Conservation (phyloP, 805 yeast genomes). For the Helenozyma baotianmanensis region DNA sequence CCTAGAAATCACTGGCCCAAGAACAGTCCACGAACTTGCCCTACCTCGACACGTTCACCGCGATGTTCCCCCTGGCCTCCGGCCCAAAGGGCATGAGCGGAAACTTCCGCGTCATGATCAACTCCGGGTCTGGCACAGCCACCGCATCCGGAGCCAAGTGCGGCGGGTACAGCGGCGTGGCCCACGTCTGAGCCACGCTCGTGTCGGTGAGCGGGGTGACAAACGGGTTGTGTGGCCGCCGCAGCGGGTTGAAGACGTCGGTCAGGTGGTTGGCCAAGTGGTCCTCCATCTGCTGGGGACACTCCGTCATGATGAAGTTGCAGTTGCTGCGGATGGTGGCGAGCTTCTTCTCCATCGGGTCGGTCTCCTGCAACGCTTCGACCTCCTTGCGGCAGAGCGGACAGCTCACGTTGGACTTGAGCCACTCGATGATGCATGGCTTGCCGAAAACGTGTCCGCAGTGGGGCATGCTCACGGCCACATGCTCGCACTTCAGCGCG, state of each 20-base stretch:
- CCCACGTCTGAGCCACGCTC: slow-evolving; percentile 32
- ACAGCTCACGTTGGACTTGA: slow-evolving; percentile 13
- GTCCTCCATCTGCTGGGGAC: slow-evolving; percentile 16
- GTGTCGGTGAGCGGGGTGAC: slow-evolving; percentile 39
- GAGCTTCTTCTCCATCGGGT: slow-evolving; percentile 5
- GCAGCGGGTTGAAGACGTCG: slow-evolving; percentile 34
- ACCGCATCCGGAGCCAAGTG: neutral
- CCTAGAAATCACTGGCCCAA: too few species aligned
- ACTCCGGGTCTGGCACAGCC: slow-evolving; percentile 6
- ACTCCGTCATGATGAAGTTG: slow-evolving; percentile 6
- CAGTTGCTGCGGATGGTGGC: slow-evolving; percentile 8
- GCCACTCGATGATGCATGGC: slow-evolving; percentile 16
- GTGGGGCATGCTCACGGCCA: slow-evolving; percentile 14
- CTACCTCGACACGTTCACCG: too few species aligned
- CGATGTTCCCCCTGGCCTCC: too few species aligned
- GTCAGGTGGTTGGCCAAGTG: slow-evolving; percentile 29
- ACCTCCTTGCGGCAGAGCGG: slow-evolving; percentile 17
- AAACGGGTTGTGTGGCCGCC: slow-evolving; percentile 30
- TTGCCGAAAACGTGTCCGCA: slow-evolving; percentile 16
- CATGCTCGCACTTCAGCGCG: slow-evolving; percentile 6
- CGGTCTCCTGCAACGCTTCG: slow-evolving; percentile 8
- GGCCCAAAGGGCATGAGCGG: slow-evolving; percentile 4
- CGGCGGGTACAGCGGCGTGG: slow-evolving; percentile 18
- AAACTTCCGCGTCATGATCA: slow-evolving; percentile 12
- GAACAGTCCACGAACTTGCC: too few species aligned